Evolutionary conservation across 768 basidiomycete species (phyloP), one percentile per base, ranked within the genome.

Genomic region (Mycena latifolia): DNA sequence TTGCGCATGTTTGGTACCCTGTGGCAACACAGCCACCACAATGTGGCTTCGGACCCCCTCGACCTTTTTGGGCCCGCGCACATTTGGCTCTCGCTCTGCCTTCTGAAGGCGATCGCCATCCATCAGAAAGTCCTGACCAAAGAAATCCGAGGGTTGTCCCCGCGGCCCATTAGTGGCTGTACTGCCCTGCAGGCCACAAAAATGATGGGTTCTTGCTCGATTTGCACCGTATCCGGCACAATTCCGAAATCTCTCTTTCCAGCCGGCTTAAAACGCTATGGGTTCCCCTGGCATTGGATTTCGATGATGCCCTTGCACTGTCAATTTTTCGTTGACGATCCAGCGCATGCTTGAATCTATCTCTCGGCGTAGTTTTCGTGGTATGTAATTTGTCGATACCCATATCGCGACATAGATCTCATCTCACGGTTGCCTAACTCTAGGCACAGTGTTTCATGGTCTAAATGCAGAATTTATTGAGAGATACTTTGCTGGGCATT

Each of bases 101-200:
- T 66, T 66, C 65, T 45, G 46, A 12, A 50, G 58, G 59, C 46
- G 65, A 60, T 66, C 31, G 55, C 29, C 64, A 54, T 54, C 24
- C 48, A 24, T 45, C 39, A 61, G 46, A 25, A 55, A 56, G 27
- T 25, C 22, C 24, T 64, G 37, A 31, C 28, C 29, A 56, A 24
- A 43, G 33, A 39, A 33, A 39, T 25, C 31, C 41, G 37, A 22
- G 41, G n/a, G 11, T 33, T 48, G 54, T 29, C 20, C 52, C 61
- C 55, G 15, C n/a, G 41, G n/a, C 7, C 51, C 15, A 63, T 57
- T 41, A 41, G 62, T 35, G 54, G 22, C 43, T 41, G 18, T 29
- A 43, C 31, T 35, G 25, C 50, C 63, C 55, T 60, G 52, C 52
- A 64, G 50, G 29, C 31, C 1, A n/a, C 20, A 43, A 28, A 31